Conservation (phyloP, 768 basidiomycete species). For the Hygrocybe coccinea region DNA sequence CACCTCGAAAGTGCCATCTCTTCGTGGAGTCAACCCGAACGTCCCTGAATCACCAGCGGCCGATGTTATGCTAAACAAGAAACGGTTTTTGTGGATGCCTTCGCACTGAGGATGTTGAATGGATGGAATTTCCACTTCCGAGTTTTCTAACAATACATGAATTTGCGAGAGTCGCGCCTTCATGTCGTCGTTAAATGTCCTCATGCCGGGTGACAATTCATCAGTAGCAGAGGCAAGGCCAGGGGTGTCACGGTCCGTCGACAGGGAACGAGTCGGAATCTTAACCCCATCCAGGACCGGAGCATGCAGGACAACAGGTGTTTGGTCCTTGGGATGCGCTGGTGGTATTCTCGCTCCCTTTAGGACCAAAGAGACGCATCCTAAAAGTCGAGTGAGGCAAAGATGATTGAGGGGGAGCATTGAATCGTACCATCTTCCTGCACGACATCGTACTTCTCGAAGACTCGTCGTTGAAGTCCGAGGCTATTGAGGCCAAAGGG, state of each 20-base stretch:
- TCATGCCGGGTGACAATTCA: no score
- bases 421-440: not conserved
- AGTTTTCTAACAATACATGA: no score
- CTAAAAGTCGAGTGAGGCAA: not conserved
- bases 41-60: not conserved
- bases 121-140: no score
- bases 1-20: not conserved
- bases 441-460: not conserved
- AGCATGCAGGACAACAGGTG: no score
- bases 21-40: not conserved
- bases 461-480: not conserved
- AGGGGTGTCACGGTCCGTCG: no score
- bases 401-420: not conserved
- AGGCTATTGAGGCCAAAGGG: not conserved
- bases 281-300: no score
- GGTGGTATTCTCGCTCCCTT: not conserved
- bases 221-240: no score
- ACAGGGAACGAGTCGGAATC: no score
- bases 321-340: no score
- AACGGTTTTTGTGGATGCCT: constrained; percentile 2
- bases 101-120: constrained; percentile 7
- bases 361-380: not conserved
- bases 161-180: no score
- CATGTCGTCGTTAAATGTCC: no score
- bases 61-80: not conserved